These are phyloP conservation scores for Apiosordaria backusii DNA, from an alignment of 495 filamentous ascomycete species.

Conservation along the genomic window DNA sequence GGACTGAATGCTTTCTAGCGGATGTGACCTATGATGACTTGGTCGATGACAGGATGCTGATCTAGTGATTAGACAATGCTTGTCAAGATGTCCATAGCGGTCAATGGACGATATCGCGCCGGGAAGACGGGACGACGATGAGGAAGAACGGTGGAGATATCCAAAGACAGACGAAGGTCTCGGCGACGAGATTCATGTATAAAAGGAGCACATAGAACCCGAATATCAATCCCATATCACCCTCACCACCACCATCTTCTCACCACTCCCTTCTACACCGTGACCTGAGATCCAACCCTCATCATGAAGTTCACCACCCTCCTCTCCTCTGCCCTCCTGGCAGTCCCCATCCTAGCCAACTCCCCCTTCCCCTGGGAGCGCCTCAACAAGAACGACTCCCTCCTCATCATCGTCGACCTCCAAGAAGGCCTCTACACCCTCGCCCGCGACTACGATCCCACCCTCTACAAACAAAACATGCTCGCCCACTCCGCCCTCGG, in stretches of 20 bases:
- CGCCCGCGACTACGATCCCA: slow-evolving; percentile 60
- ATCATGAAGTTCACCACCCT: slow-evolving; percentile 19
- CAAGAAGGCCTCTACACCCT: slow-evolving; percentile 66
- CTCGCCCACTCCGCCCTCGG: slow-evolving; percentile 65
- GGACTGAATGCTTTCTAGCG: neutral
- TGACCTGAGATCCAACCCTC: neutral
- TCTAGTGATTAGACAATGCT: slow-evolving; percentile 4
- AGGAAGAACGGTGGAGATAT: neutral
- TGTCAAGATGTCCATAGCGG: neutral
- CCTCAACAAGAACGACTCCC: slow-evolving; percentile 30
- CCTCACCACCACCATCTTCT: slow-evolving; percentile 7
- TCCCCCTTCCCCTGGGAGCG: slow-evolving; percentile 22
- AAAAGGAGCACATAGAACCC: neutral
- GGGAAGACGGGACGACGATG: neutral
- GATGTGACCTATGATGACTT: neutral
- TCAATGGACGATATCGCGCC: neutral
- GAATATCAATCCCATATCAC: neutral
- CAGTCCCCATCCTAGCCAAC: slow-evolving; percentile 18
- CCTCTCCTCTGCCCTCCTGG: slow-evolving; percentile 22
- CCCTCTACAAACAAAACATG: slow-evolving; percentile 62
- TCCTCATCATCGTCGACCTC: slow-evolving; percentile 67
- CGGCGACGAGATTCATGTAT: neutral
- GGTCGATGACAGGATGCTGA: neutral
- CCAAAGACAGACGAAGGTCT: neutral
- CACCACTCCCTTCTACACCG: neutral